Base-by-base conservation (phyloP, 176 grass and related monocot genomes). In the Triticum turgidum region DNA sequence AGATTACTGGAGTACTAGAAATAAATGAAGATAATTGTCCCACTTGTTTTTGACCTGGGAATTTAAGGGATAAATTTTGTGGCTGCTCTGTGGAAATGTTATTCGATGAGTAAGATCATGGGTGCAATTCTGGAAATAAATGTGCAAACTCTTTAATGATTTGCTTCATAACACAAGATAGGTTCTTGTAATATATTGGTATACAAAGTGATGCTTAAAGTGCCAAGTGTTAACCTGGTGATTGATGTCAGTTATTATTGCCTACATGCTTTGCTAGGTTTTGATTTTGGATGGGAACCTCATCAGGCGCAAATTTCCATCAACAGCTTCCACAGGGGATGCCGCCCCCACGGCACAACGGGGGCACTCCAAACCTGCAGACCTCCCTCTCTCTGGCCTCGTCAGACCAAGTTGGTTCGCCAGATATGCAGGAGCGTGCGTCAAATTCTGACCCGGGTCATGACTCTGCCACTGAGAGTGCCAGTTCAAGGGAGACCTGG, bases 381-480 rank as follows among this genome's bases (percentile, higher is more conserved):
- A 92, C 91, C 0, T 94, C 93, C 2, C 86, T 94, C 24, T 98
- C 96, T 11, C 82, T 95, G 64, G 90, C 91, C 82, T 93, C 93
- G 5, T 80, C 85, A 2, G 93, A 98, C 18, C 86, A 88, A 52
- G 91, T 78, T 6, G 91, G 91, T 27, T 92, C 86, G 5, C 90
- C 86, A 13, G 90, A 95, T 77, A 84, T 89, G 61, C 91, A 92
- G 73, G 91, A 93, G 13, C 93, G 86, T 8, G 35, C 76, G 58
- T 91, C 89, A 1, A 95, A 94, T 84, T 98, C 96, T 20, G 90
- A 94, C 38, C 78, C 41, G 2, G 91, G 89, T 14, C 87, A 95
- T 4, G 91, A 95, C 74, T 95, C 93, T 0, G 91, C 88, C 63
- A 98, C 93, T 0, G 91, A 94, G 88, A 95, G 91, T 56, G 96